phyloP scores from a whole-genome alignment of 305 asterid genomes.

The Fraxinus greggii region DNA sequence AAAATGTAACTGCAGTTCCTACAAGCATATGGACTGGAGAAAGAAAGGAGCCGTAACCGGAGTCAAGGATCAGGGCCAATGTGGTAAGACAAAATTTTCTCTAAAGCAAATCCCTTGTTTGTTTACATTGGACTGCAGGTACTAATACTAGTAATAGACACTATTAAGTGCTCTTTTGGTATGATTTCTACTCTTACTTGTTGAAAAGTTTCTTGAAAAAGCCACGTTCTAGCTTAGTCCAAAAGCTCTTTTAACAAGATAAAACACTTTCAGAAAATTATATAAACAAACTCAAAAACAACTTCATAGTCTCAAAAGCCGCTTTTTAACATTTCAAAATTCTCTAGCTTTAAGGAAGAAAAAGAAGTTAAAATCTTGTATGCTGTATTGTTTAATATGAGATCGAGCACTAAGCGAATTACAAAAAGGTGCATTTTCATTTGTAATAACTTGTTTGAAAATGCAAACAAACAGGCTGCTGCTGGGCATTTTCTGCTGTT shows the following conservation, averaged over 20 bases:
- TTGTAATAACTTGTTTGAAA: background rate
- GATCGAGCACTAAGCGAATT: background rate
- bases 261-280: too few species aligned
- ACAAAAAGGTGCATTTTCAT: background rate
- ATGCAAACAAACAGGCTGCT: conserved; percentile 8
- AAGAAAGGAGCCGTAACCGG: conserved; percentile 22
- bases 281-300: background rate
- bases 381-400: background rate
- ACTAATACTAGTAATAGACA: background rate
- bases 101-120: background rate
- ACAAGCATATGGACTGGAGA: conserved; percentile 15
- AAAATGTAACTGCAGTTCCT: background rate
- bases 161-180: background rate
- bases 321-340: too few species aligned
- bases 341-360: background rate
- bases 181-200: background rate
- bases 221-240: background rate
- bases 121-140: background rate
- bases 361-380: background rate
- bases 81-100: background rate
- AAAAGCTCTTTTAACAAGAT: background rate
- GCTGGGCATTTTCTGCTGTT: conserved; percentile 22
- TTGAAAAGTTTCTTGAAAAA: background rate
- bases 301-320: too few species aligned
- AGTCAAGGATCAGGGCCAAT: conserved; percentile 19